Evolutionary conservation across 2,329 filamentous ascomycete species (phyloP).

Genomic region (Penicillium sp.): DNA sequence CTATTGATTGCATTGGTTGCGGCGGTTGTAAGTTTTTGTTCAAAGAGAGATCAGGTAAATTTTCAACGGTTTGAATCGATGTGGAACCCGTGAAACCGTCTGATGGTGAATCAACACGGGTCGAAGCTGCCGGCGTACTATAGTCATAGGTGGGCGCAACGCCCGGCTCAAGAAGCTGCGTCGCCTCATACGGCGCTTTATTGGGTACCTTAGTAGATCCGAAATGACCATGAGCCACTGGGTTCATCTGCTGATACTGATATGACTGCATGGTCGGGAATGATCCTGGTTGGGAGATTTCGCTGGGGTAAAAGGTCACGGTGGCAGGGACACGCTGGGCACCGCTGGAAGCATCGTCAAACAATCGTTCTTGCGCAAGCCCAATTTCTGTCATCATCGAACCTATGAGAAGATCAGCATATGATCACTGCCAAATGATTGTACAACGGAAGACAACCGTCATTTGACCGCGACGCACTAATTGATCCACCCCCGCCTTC

Average conservation of each 20-base stretch:
- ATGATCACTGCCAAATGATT: not conserved
- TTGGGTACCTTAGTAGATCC: not conserved
- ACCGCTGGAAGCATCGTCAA: constrained; percentile 26
- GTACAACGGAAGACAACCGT: not conserved
- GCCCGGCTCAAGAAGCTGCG: constrained; percentile 7
- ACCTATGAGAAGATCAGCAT: constrained; percentile 18
- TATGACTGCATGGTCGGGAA: constrained; percentile 11
- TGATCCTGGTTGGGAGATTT: constrained; percentile 16
- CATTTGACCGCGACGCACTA: constrained; percentile 22
- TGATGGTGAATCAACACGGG: not conserved
- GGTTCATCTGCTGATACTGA: constrained; percentile 1
- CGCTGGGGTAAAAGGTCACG: constrained; percentile 11
- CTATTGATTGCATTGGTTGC: constrained; percentile 26
- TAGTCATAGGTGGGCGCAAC: constrained; percentile 9
- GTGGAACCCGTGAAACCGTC: not conserved
- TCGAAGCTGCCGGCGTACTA: constrained; percentile 6
- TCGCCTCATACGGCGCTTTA: constrained; percentile 2
- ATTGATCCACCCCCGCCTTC: constrained; percentile 30
- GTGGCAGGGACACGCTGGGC: constrained; percentile 15
- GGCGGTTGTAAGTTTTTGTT: constrained; percentile 21
- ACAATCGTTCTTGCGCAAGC: constrained; percentile 31
- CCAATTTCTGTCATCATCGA: constrained; percentile 37
- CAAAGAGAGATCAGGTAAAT: not conserved
- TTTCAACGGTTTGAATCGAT: not conserved
- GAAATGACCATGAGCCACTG: not conserved